These are phyloP conservation scores for Chlorella sp. DNA, from an alignment of 139 green algal genomes.

Conservation along the genomic window DNA sequence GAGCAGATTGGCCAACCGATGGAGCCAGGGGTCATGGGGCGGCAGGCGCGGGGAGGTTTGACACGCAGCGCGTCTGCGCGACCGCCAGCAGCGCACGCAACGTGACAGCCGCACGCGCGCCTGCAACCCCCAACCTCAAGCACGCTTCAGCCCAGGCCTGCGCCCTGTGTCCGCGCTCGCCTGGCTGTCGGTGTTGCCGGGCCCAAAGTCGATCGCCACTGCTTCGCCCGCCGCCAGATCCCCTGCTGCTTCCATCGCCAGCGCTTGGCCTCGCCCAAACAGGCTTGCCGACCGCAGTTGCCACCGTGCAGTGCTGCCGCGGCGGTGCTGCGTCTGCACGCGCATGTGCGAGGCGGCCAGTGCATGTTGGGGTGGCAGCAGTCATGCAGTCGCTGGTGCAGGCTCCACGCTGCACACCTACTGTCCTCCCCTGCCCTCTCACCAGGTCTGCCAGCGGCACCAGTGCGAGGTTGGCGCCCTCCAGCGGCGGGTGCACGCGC, in stretches of 20 bases:
- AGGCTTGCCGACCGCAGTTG: constrained; percentile 51
- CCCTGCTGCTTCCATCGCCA: constrained; percentile 56
- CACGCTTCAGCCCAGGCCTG: too few species aligned
- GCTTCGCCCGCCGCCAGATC: constrained; percentile 47
- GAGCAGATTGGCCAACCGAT: too few species aligned
- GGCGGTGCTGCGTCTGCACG: constrained; percentile 55
- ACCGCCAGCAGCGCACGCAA: too few species aligned
- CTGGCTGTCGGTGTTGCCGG: constrained; percentile 9
- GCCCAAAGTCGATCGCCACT: constrained; percentile 67
- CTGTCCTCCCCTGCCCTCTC: neutral
- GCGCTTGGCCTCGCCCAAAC: constrained; percentile 50
- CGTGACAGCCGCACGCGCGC: too few species aligned
- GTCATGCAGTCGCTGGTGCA: too few species aligned
- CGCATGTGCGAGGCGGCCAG: neutral
- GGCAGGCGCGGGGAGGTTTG: too few species aligned
- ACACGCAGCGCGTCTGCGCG: too few species aligned
- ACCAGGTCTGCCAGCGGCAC: constrained; percentile 83
- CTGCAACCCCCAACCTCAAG: too few species aligned
- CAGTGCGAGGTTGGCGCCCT: constrained; percentile 66
- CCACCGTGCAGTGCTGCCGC: constrained; percentile 44
- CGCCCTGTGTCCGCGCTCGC: too few species aligned
- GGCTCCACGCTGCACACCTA: too few species aligned
- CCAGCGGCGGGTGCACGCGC: constrained; percentile 71
- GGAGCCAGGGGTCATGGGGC: too few species aligned
- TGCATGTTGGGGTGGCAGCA: too few species aligned